Percentiles rank a stretch among this genome's conserved stretches.
phyloP scores from a whole-genome alignment of 1,284 basidiomycete species.

The Boletus hoseneyae region DNA sequence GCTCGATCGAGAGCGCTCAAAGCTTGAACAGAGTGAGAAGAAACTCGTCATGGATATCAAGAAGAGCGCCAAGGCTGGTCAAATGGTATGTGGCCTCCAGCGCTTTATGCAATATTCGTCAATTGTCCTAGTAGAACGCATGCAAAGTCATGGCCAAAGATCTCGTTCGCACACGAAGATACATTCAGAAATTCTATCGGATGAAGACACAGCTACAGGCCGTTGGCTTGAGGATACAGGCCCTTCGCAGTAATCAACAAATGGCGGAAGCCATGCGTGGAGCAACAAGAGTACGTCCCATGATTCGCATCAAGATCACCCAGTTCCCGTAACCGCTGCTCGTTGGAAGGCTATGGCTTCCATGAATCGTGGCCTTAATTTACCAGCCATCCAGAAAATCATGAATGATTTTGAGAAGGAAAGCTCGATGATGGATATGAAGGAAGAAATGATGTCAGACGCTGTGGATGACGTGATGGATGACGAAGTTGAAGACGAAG shows the following conservation, averaged over 20 bases:
- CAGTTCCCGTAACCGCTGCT: conserved; percentile 2
- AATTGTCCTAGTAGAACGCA: conserved; percentile 64
- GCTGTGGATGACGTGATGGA: conserved; percentile 99
- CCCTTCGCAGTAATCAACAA: conserved; percentile 94
- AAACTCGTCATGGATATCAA: conserved; percentile 93
- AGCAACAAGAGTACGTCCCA: conserved; percentile 77
- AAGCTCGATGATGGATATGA: conserved; percentile 99
- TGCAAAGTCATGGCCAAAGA: conserved; percentile 99
- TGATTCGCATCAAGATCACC: conserved; percentile 2
- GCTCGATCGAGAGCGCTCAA: conserved; percentile 91
- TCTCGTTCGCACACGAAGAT: conserved; percentile 91
- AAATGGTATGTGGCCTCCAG: conserved; percentile 66
- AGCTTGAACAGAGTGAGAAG: conserved; percentile 95
- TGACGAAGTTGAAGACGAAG: conserved; percentile 88
- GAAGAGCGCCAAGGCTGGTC: conserved; percentile 92
- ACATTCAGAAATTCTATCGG: conserved; percentile 98
- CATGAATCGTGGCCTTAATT: conserved; percentile 95
- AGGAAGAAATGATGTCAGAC: conserved; percentile 99
- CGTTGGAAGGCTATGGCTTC: conserved; percentile 86
- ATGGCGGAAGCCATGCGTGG: conserved; percentile 99
- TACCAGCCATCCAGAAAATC: conserved; percentile 92
- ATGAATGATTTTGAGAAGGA: conserved; percentile 99
- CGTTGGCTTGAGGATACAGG: conserved; percentile 94
- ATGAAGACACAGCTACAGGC: conserved; percentile 99
- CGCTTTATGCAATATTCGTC: conserved; percentile 7